Base-by-base conservation (phyloP, 1,284 basidiomycete species). In the Volvariella volvacea region DNA sequence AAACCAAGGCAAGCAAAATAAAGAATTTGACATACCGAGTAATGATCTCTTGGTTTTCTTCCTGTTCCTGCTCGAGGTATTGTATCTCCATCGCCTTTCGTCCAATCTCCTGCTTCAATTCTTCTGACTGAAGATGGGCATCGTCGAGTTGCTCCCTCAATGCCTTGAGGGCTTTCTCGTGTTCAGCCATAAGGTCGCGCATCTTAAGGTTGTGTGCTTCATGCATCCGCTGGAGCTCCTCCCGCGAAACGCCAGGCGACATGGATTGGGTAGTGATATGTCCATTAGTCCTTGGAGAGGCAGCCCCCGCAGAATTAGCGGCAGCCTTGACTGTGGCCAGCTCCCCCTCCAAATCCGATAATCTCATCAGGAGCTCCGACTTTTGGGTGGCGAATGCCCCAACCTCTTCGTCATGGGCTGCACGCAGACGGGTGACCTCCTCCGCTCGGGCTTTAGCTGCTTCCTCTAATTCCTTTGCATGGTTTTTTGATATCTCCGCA, bases 131-230 rank as follows among this genome's bases (percentile, higher is more conserved):
- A 42, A 64, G 57, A 42, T 74, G 66, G 12, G 76, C 68, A n/a
- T 65, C 64, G 39, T 84, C 78, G 28, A 88, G 71, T 54, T 89
- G 76, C 28, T 76, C 73, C 52, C 68, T 73, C 39, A 88, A 46
- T 16, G 58, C 69, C 54, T 75, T 76, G 42, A 83, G 64, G 28
- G 68, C 66, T 54, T 79, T 81, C 41, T 83, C 80, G 55, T 91
- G 80, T 38, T 77, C 76, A 22, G 83, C 79, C 56, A 87, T 71
- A 48, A 92, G 57, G 60, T 92, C 88, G 50, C 84, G 71, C 54
- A 92, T 66, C 66, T 85, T 90, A 50, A 83, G 68, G 56, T 87
- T 90, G 60, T 88, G 88, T 4, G 86, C 88, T 58, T 88, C 83
- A 52, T 88, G 84, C 59, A 84, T 62, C 54, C 71, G 76, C 58